These are phyloP conservation scores for Triadica sebifera DNA, from an alignment of 345 rosid species.

Conservation along the genomic window DNA sequence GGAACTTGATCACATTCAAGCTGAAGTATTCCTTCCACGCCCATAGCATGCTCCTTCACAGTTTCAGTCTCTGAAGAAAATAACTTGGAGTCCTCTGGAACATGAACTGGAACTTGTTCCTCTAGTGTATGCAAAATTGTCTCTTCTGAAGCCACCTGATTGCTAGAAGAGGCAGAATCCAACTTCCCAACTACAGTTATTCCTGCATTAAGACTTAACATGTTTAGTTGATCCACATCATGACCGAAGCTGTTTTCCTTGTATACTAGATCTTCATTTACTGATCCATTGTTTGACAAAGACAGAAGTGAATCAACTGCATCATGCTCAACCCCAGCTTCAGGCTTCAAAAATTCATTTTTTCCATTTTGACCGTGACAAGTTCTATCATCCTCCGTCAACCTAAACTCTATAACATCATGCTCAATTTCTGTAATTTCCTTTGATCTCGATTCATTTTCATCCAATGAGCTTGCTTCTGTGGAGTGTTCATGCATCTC, in stretches of 20 bases:
- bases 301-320: conserved; percentile 32
- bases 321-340: conserved; percentile 30
- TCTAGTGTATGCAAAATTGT: conserved; percentile 25
- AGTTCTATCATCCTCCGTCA: conserved; percentile 25
- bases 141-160: conserved; percentile 25
- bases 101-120: conserved; percentile 30
- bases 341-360: conserved; percentile 31
- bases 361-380: conserved; percentile 33
- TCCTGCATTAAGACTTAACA: conserved; percentile 34
- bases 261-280: conserved; percentile 17
- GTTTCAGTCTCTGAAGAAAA: conserved; percentile 16
- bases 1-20: conserved; percentile 33
- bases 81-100: conserved; percentile 20
- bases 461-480: conserved; percentile 17
- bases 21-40: conserved; percentile 33
- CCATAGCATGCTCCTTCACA: conserved; percentile 20
- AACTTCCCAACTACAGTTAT: conserved; percentile 21
- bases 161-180: conserved; percentile 28
- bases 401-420: conserved; percentile 20
- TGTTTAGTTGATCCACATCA: conserved; percentile 24
- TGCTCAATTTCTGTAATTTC: conserved; percentile 35
- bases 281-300: conserved; percentile 26
- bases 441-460: conserved; percentile 32
- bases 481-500: conserved; percentile 32
- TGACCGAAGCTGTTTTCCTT: conserved; percentile 26